Base-by-base conservation (phyloP, 192 early-diverging fungal genomes). In the Podila verticillata region DNA sequence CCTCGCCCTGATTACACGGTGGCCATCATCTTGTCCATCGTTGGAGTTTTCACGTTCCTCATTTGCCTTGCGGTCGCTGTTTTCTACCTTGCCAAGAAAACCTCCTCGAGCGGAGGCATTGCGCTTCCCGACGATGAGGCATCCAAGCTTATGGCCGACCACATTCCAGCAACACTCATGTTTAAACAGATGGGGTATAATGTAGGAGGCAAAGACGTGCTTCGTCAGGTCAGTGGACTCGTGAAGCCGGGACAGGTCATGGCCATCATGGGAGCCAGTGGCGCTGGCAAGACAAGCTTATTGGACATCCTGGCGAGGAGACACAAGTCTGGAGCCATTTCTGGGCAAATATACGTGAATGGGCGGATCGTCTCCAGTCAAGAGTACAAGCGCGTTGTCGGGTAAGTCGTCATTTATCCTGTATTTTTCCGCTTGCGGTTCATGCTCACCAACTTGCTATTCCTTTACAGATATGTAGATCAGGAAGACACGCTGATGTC, bases 211-310 rank as follows among this genome's bases (percentile, higher is more conserved):
- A 89, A 86, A 36, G 73, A 78, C 24, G 70, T 84, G 5, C 65
- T 84, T 32, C 44, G 35, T 12, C 86, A 86, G 13, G 90, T 96
- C 5, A 87, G 87, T 28, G 97, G 97, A 32, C 73, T 90, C 22
- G 94, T 95, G 7, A 83, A 87, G 20, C 92, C 96, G 0, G 97
- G 97, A 56, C 87, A 97, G 68, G 90, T 98, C 9, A 90, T 96
- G 88, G 97, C 96, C 15, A 94, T 98, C 36, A 93, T 98, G 89
- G 97, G 96, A 8, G 93, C 92, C 12, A 95, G 94, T 24, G 95
- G 95, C 6, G 97, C 97, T 0, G 97, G 97, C 13, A 98, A 98
- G 77, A 96, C 97, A 15, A 96, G 92, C 32, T 84, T 97, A 58
- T 83, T 98, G 48, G 95, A 98, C 75, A 95, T 98, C 69, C 85